A percentile compares a stretch with the other conserved stretches of the same genome.
Evolutionary conservation across 768 basidiomycete species (phyloP).

Genomic region (Pluteus cervinus): DNA sequence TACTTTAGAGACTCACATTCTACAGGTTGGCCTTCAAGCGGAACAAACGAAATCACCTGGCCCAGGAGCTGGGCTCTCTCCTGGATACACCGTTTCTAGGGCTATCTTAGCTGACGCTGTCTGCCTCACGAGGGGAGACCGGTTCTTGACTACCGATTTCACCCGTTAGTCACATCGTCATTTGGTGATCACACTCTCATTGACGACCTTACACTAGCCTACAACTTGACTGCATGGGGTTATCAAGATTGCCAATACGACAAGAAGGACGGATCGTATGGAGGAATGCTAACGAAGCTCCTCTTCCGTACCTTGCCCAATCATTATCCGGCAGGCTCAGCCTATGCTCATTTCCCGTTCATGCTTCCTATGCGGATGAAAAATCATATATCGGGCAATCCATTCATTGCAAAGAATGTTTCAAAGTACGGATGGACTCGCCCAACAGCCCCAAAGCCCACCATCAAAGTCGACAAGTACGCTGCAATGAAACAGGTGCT

Average conservation of each 20-base stretch:
- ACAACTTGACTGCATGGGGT: conserved; percentile 76
- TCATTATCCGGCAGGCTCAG: conserved; percentile 57
- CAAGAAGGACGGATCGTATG: conserved; percentile 62
- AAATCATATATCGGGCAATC: too few species aligned
- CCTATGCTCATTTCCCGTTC: conserved; percentile 81
- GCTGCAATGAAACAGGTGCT: conserved; percentile 30
- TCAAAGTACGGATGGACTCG: conserved; percentile 64
- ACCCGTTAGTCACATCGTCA: conserved; percentile 60
- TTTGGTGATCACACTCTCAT: too few species aligned
- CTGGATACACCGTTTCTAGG: conserved; percentile 78
- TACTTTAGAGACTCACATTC: conserved; percentile 2
- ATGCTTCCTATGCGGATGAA: conserved; percentile 51
- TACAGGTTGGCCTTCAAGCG: conserved; percentile 59
- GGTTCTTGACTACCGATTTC: conserved; percentile 71
- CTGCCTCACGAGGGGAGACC: conserved; percentile 69
- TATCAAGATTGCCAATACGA: conserved; percentile 66
- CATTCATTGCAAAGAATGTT: too few species aligned
- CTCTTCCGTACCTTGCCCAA: conserved; percentile 68
- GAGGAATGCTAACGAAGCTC: conserved; percentile 69
- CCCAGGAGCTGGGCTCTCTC: conserved; percentile 72
- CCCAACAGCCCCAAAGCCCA: conserved; percentile 26
- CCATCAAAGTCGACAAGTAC: conserved; percentile 23
- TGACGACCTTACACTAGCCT: conserved; percentile 33
- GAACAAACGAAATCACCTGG: conserved; percentile 62
- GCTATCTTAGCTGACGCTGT: conserved; percentile 83